Conservation (phyloP, 352 stramenopile genomes). For the Phytophthora europaea region DNA sequence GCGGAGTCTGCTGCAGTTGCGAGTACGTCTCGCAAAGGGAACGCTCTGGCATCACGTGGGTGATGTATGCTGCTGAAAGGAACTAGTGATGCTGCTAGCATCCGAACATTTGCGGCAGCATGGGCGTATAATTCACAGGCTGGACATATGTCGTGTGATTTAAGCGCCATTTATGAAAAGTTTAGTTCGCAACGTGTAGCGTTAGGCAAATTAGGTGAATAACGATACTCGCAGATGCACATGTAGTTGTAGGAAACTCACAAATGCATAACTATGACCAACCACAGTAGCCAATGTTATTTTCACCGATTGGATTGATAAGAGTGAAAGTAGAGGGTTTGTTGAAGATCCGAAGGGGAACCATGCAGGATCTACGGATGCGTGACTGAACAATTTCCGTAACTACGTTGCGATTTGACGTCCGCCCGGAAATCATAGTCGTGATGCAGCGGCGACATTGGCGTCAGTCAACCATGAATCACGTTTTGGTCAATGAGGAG, state of each 20-base stretch:
- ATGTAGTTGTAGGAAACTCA: constrained; percentile 8
- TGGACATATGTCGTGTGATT: no score
- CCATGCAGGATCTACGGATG: not conserved
- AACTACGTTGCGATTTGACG: constrained; percentile 4
- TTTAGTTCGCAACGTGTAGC: not conserved
- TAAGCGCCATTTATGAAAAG: no score
- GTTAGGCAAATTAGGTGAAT: not conserved
- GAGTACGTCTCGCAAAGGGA: not conserved
- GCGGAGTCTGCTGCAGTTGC: no score
- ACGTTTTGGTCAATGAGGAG: not conserved
- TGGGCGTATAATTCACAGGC: no score
- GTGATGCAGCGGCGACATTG: not conserved
- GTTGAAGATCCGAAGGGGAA: not conserved
- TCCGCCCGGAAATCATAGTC: not conserved
- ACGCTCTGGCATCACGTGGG: not conserved
- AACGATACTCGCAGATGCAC: constrained; percentile 22
- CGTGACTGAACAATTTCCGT: not conserved
- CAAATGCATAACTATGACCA: not conserved
- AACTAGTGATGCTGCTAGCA: not conserved
- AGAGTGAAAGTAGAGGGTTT: not conserved
- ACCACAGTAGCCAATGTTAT: not conserved
- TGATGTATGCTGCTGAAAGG: not conserved
- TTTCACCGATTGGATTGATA: not conserved
- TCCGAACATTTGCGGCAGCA: no score
- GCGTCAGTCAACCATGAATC: constrained; percentile 13